Evolutionary conservation across 345 rosid genomes (phyloP), one percentile per base, ranked within the genome.

Genomic region (Eucalyptus virginea): DNA sequence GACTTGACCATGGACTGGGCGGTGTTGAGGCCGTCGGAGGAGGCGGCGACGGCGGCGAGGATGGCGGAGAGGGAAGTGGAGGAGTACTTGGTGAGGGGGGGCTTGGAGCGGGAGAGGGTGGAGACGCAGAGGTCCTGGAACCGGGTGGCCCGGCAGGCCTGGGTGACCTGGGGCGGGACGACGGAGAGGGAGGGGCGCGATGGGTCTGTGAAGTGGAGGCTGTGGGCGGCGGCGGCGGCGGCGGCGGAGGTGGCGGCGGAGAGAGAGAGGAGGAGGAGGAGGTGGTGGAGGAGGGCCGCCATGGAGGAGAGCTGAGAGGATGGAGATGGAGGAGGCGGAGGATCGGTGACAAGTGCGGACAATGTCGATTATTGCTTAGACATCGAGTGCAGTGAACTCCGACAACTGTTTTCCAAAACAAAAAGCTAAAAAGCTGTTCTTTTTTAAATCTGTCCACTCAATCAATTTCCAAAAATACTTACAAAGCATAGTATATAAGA

Each of bases 31-130:
- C 93, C 94, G 9, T 90, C 72, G 69, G 92, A 51, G 87, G 99
- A 95, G 49, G 92, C 91, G 42, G 92, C 87, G 90, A 98, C 91
- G 50, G 99, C 96, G 8, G 98, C 93, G 60, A 92, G 95, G 91
- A 96, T 94, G 91, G 96, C 89, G 86, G 95, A 95, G 28, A 92
- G 81, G 1, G 98, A 92, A 52, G 92, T 94, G 1, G 99, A 51
- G 88, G 88, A 40, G 28, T 6, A 86, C 65, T 87, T 54, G 37
- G 87, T 23, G 40, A 48, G 42, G 88, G 62, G 86, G 40, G 28
- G 32, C 8, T 42, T 90, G 83, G 89, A 60, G 18, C 50, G 62
- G 40, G 85, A 28, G 87, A 93, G 87, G 13, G 94, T 91, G 13
- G 94, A 88, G 2, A 32, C 49, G 89, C 95, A 93, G 88, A 72